A percentile compares a stretch with the other conserved stretches of the same genome.
Evolutionary conservation across 1,284 basidiomycete genomes (phyloP).

Genomic region (Irpex sp.): DNA sequence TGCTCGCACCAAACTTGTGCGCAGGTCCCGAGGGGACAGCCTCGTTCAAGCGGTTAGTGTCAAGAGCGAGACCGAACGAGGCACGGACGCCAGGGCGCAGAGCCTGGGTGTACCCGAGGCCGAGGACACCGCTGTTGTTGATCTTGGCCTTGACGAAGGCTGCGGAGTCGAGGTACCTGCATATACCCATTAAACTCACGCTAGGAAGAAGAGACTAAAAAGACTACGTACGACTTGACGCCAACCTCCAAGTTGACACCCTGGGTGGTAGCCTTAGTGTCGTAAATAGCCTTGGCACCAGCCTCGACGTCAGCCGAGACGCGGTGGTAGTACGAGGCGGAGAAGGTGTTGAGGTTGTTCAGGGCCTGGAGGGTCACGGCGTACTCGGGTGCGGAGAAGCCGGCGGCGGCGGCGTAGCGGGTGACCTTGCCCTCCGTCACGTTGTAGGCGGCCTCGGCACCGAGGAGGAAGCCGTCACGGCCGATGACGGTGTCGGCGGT

Average conservation of each 20-base stretch:
- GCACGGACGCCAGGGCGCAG: slow-evolving; percentile 96
- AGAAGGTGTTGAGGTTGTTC: slow-evolving; percentile 91
- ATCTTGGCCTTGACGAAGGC: slow-evolving; percentile 99
- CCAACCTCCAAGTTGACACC: slow-evolving; percentile 94
- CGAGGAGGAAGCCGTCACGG: slow-evolving; percentile 95
- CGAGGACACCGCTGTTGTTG: slow-evolving; percentile 91
- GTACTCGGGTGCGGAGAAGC: slow-evolving; percentile 96
- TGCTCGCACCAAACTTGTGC: slow-evolving; percentile 76
- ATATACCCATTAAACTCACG: not conserved
- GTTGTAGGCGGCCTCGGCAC: slow-evolving; percentile 96
- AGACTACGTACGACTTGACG: slow-evolving; percentile 75
- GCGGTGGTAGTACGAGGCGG: slow-evolving; percentile 98
- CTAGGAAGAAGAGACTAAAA: not conserved
- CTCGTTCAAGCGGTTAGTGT: slow-evolving; percentile 85
- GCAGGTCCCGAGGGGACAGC: slow-evolving; percentile 52
- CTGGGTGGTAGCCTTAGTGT: slow-evolving; percentile 85
- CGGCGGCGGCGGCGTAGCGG: slow-evolving; percentile 88
- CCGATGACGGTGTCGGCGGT: slow-evolving; percentile 94
- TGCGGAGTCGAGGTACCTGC: slow-evolving; percentile 78
- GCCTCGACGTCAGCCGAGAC: slow-evolving; percentile 94
- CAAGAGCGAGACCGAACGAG: slow-evolving; percentile 87
- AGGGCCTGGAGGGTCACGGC: slow-evolving; percentile 93
- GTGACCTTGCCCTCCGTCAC: slow-evolving; percentile 90
- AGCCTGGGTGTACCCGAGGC: slow-evolving; percentile 86
- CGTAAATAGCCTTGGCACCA: slow-evolving; percentile 96